Evolutionary conservation across 2,329 filamentous ascomycete genomes (phyloP).

Genomic region (Beauveria asiatica): DNA sequence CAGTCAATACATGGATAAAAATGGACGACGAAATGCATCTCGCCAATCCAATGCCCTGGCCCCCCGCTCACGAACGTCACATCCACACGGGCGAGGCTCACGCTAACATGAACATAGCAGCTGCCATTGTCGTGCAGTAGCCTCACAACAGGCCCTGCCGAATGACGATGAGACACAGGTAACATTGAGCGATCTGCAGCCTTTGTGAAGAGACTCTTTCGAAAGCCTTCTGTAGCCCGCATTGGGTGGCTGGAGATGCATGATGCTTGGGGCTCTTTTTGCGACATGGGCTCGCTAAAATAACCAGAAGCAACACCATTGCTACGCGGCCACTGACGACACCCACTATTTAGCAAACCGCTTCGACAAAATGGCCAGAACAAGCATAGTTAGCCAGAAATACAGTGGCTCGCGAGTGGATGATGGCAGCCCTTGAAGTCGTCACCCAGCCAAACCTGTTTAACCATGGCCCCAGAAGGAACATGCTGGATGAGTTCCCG

Average conservation of each 20-base stretch:
- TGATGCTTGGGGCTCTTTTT: background rate
- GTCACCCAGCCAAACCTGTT: background rate
- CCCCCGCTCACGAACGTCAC: background rate
- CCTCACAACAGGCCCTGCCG: background rate
- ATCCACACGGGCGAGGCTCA: background rate
- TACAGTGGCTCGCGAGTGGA: background rate
- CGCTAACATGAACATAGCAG: background rate
- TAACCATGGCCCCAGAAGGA: background rate
- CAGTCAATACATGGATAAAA: background rate
- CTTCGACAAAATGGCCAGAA: background rate
- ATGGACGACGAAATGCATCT: background rate
- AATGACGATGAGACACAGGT: background rate
- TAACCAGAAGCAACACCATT: background rate
- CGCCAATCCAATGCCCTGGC: background rate
- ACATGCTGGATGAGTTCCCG: background rate
- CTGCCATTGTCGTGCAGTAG: background rate
- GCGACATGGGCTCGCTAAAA: background rate
- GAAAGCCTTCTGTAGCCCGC: no score
- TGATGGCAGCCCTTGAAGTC: background rate
- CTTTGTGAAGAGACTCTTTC: background rate
- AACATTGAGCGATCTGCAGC: background rate
- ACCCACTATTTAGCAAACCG: background rate
- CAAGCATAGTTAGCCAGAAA: background rate
- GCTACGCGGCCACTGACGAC: background rate
- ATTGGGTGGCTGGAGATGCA: background rate